phyloP scores from a whole-genome alignment of 768 basidiomycete genomes.

The Psilocybe tampanensis region DNA sequence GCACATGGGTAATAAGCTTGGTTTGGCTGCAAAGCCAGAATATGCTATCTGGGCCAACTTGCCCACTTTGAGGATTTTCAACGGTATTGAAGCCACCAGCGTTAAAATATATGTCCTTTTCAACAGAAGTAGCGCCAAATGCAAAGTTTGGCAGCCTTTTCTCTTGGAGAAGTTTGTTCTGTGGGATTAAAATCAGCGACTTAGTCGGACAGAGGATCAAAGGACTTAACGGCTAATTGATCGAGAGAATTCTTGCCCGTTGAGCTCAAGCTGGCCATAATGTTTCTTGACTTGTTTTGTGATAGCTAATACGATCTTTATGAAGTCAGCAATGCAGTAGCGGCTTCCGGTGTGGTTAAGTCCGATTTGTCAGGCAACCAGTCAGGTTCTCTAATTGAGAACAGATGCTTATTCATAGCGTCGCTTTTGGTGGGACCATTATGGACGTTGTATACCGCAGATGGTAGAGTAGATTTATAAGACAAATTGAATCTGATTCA shows the following conservation, averaged over 20 bases:
- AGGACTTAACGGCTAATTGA: background rate
- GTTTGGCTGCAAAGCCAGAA: slow-evolving; percentile 42
- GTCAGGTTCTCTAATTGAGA: too few species aligned
- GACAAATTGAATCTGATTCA: too few species aligned
- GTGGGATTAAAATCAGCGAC: background rate
- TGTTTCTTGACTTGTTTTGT: too few species aligned
- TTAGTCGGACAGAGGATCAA: too few species aligned
- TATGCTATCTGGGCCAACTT: slow-evolving; percentile 26
- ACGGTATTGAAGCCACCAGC: slow-evolving; percentile 22
- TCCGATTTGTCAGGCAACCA: too few species aligned
- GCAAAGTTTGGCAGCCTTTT: slow-evolving; percentile 28
- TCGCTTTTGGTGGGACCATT: too few species aligned
- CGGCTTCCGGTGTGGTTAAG: too few species aligned
- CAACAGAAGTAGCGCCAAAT: slow-evolving; percentile 27
- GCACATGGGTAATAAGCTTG: slow-evolving; percentile 33
- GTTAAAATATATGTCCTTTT: slow-evolving; percentile 30
- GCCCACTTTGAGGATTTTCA: slow-evolving; percentile 26
- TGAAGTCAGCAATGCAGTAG: too few species aligned
- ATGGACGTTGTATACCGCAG: too few species aligned
- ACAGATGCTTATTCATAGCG: too few species aligned
- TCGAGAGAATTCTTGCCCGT: background rate
- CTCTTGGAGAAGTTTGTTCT: slow-evolving; percentile 15
- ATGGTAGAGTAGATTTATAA: too few species aligned
- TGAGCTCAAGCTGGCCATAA: background rate
- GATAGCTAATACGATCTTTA: too few species aligned